Conservation (phyloP, 345 rosid genomes). For the Geranium rotundifolium region DNA sequence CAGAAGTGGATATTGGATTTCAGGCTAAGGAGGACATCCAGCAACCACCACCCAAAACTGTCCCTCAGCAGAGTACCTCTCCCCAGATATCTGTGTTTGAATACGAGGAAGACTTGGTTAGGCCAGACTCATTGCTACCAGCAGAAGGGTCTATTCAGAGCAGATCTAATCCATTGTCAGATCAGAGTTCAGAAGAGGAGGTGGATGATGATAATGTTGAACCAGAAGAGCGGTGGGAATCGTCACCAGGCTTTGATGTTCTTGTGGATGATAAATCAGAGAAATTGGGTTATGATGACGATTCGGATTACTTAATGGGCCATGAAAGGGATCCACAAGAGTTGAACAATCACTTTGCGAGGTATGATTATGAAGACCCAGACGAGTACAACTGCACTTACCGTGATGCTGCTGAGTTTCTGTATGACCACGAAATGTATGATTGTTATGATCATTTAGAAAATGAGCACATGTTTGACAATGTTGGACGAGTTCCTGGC, state of each 20-base stretch:
- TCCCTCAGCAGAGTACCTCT: constrained; percentile 11
- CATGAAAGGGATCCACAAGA: constrained; percentile 20
- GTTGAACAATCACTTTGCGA: constrained; percentile 8
- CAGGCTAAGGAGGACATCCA: constrained; percentile 10
- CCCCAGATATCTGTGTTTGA: constrained; percentile 14
- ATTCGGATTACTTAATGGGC: constrained; percentile 14
- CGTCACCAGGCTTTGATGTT: constrained; percentile 42
- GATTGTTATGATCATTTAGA: constrained; percentile 16
- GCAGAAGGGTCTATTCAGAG: constrained; percentile 15
- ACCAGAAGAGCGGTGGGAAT: constrained; percentile 34
- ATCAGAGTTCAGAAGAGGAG: constrained; percentile 16
- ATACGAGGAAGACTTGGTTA: constrained; percentile 9
- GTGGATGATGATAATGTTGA: constrained; percentile 24
- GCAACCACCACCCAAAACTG: constrained; percentile 13
- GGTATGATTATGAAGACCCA: constrained; percentile 23
- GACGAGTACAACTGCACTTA: constrained; percentile 20
- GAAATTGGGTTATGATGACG: constrained; percentile 26
- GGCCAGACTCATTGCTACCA: constrained; percentile 15
- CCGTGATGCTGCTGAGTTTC: constrained; percentile 14
- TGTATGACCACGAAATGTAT: constrained; percentile 9
- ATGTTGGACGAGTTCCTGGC: constrained; percentile 10
- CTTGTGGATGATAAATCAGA: constrained; percentile 34
- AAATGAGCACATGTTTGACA: constrained; percentile 14
- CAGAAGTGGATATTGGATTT: constrained; percentile 4
- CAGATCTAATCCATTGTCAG: constrained; percentile 11